Base-by-base conservation (phyloP, 2,329 filamentous ascomycete species). In the Colletotrichum sp. region DNA sequence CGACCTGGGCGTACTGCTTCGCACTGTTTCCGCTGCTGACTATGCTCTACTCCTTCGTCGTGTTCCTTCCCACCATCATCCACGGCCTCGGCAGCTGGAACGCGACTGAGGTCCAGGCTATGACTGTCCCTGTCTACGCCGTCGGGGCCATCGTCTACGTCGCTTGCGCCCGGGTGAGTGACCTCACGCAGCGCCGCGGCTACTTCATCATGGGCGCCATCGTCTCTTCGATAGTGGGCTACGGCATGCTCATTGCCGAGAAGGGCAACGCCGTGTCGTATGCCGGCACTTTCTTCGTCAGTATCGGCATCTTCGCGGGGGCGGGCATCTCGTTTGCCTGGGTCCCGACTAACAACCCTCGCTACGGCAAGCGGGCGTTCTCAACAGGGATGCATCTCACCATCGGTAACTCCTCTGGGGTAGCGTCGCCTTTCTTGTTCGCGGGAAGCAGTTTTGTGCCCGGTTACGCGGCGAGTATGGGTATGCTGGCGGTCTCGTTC, bases 121-220 rank as follows among this genome's bases (percentile, higher is more conserved):
- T 94, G 58, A 94, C 93, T 0, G 92, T 94, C 24, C 93, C 93
- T 2, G 92, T 92, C 80, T 94, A 94, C 77, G 87, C 88, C 0
- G 80, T 93, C 2, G 93, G 93, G 2, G 92, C 92, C 0, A 86
- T 92, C 24, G 89, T 87, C 0, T 94, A 93, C 78, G 84, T 94
- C 13, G 72, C 87, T 3, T 85, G 90, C 10, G 92, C 92, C 8
- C 87, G 87, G 74, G 81, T 92, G 70, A 92, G 82, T 16, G 83
- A 85, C 75, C 80, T 79, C 21, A 66, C 81, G 9, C 78, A 78
- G 58, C 78, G 79, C 61, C 80, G 83, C 24, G 72, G 72, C 12
- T 64, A 72, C 30, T 77, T 76, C 8, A 36, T 70, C 36, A 69
- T 74, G 57, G 67, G 65, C 15, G 60, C 66, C 6, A 58, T 64